Evolutionary conservation across 352 stramenopile genomes (phyloP), one percentile per base, ranked within the genome.

Genomic region (Globisporangium lucens): DNA sequence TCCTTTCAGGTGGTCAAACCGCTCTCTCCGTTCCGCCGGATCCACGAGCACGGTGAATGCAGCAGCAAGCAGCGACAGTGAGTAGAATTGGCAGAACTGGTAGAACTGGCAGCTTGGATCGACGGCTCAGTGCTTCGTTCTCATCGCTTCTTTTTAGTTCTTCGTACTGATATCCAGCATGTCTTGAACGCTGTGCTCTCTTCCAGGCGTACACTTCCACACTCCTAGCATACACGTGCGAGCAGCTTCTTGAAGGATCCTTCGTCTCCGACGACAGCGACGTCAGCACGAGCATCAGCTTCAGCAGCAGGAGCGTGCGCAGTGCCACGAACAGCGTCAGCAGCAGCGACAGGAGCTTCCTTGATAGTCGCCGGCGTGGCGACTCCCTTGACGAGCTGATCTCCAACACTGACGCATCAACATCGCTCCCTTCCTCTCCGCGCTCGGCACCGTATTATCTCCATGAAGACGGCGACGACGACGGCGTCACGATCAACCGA

Each of bases 201-300:
- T n/a, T n/a, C 27, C 29, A 77, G 49, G 73, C 52, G 27, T 79
- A 79, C 65, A 79, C 73, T 29, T 77, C 65, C 8, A 77, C 70
- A 13, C 47, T 79, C 30, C 65, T 79, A 0, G 61, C 76, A 35
- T 79, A 77, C 30, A 67, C 71, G 0, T 70, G 70, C 6, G 73
- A 79, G 35, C 70, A 79, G 43, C 58, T 79, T 9, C 56, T 79
- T 6, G 73, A 79, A 17, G 68, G 70, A n/a, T 63, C 52, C 6
- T 59, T 60, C 60, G n/a, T 58, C n/a, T 67, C 38, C 7, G 51
- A 66, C n/a, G 38, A 53, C 49, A 66, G 46, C 22, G 27, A 47
- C 29, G 46, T 13, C 20, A 65, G 46, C 33, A 61, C 56, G 1
- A 33, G n/a, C 27, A 59, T 51, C 33, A 67, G 41, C 22, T 59